phyloP scores from a whole-genome alignment of 1,284 basidiomycete species.

The Rhodotorula sp. region DNA sequence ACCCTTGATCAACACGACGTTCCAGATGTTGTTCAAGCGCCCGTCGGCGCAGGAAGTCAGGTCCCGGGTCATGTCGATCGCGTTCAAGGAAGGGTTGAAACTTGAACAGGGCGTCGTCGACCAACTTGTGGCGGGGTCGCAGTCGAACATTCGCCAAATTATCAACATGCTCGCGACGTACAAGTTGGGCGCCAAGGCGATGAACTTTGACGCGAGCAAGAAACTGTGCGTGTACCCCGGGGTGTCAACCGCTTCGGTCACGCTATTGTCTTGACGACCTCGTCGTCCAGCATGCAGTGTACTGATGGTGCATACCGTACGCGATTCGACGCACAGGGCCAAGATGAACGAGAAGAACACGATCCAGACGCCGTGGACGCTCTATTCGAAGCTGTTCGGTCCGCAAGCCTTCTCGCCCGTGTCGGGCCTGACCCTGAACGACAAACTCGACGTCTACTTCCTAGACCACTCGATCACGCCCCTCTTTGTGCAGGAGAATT shows the following conservation, averaged over 20 bases:
- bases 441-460: conserved; percentile 96
- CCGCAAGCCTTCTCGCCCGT: conserved; percentile 86
- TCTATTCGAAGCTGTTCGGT: conserved; percentile 79
- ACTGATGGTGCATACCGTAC: not conserved
- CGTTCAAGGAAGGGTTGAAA: conserved; percentile 84
- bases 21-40: conserved; percentile 65
- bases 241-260: too few relatives aligned
- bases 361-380: conserved; percentile 85
- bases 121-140: conserved; percentile 80
- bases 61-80: conserved; percentile 82
- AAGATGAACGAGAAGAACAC: conserved; percentile 90
- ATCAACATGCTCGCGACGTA: conserved; percentile 98
- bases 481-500: conserved; percentile 93
- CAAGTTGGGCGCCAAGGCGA: conserved; percentile 70
- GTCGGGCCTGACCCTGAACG: conserved; percentile 73
- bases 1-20: conserved; percentile 74
- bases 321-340: conserved; percentile 58
- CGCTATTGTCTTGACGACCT: not conserved
- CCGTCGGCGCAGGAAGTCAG: conserved; percentile 72
- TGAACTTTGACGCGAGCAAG: conserved; percentile 91
- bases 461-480: conserved; percentile 93
- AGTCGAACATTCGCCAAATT: conserved; percentile 94
- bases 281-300: not conserved
- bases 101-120: conserved; percentile 87
- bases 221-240: conserved; percentile 68